Percentiles rank a stretch among this genome's conserved stretches.
These are phyloP conservation scores for Zymoseptoria crescenta DNA, from an alignment of 2,329 filamentous ascomycete species.

Conservation along the genomic window DNA sequence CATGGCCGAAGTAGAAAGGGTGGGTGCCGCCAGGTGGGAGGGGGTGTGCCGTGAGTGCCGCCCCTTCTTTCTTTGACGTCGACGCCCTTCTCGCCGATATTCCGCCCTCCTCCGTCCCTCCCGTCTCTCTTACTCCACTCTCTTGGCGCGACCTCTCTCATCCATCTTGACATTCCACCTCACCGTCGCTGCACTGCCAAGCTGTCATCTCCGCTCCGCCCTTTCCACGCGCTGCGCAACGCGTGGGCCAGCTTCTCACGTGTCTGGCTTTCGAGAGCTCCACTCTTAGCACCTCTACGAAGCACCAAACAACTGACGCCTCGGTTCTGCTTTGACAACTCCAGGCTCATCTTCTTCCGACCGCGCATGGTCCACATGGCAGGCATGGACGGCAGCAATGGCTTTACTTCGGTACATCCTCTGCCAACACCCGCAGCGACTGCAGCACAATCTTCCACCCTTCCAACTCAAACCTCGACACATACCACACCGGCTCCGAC, in stretches of 20 bases:
- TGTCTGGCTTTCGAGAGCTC: neutral
- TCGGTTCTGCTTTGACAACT: constrained; percentile 8
- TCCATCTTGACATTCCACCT: neutral
- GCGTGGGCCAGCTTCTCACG: neutral
- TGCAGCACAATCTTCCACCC: neutral
- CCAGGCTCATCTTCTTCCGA: neutral
- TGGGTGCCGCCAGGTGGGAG: no score
- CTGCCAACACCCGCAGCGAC: neutral
- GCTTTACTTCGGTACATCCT: constrained; percentile 21
- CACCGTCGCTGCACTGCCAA: neutral
- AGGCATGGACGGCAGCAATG: constrained; percentile 26
- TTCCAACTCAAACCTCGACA: neutral
- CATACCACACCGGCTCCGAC: neutral
- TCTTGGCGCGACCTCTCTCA: neutral
- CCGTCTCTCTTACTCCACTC: no score
- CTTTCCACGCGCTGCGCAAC: neutral
- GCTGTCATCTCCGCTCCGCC: neutral
- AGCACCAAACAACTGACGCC: constrained; percentile 1
- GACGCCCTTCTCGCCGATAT: neutral
- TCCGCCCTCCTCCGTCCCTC: no score
- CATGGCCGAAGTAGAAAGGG: no score
- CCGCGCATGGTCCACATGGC: constrained; percentile 5
- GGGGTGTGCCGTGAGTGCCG: no score
- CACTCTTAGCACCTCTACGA: neutral
- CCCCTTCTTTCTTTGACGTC: neutral